Conservation (phyloP, 306 rosid species). For the Psophocarpus tetragonolobus region DNA sequence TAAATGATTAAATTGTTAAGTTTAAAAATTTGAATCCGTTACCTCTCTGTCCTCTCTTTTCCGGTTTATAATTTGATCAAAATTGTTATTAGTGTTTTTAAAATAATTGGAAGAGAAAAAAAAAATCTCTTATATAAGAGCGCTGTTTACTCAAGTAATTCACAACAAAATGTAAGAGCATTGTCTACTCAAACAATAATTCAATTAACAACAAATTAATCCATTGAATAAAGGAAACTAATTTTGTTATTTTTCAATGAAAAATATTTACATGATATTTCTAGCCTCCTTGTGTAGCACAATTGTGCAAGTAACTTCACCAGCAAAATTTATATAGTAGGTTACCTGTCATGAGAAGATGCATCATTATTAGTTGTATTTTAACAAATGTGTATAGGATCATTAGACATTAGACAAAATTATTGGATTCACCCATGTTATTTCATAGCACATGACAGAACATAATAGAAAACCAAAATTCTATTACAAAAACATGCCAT, state of each 20-base stretch:
- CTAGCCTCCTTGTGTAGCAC: conserved; percentile 52
- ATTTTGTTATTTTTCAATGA: neutral
- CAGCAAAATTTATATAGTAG: conserved; percentile 41
- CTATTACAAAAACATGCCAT: too few relatives aligned
- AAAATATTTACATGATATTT: conserved; percentile 42
- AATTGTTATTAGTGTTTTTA: too few relatives aligned
- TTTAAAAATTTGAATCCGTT: too few relatives aligned
- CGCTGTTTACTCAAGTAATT: neutral
- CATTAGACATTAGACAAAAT: neutral
- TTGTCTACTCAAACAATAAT: neutral
- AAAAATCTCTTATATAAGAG: neutral
- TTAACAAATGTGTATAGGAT: neutral
- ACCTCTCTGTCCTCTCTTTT: too few relatives aligned
- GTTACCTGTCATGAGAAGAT: conserved; percentile 46
- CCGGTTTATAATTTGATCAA: too few relatives aligned
- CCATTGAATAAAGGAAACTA: neutral
- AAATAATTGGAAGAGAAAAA: neutral
- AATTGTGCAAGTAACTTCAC: conserved; percentile 43
- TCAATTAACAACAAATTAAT: neutral
- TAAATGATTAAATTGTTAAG: too few relatives aligned
- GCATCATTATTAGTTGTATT: conserved; percentile 30
- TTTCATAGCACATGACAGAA: too few relatives aligned
- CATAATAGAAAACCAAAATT: too few relatives aligned
- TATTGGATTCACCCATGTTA: too few relatives aligned
- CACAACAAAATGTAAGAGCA: neutral